Conservation (phyloP, 2,329 filamentous ascomycete species). For the Nannizziopsis arthrosporioides region DNA sequence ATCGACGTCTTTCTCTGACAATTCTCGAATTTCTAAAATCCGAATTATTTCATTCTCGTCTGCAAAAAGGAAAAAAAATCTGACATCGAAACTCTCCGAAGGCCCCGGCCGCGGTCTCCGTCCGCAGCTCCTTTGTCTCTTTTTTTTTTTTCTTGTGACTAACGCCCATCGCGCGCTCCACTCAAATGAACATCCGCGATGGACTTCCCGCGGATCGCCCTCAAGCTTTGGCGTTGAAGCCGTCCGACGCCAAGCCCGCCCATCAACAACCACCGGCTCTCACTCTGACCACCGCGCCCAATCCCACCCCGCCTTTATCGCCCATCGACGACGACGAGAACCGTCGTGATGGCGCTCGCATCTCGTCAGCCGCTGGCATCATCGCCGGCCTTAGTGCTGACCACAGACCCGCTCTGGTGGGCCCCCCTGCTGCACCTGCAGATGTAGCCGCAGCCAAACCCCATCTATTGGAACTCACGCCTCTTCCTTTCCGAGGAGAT, state of each 20-base stretch:
- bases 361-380: conserved; percentile 6
- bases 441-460: not conserved
- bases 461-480: conserved; percentile 4
- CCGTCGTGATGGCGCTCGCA: conserved; percentile 1
- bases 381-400: conserved; percentile 3
- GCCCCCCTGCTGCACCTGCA: not conserved
- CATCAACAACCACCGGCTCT: conserved; percentile 4
- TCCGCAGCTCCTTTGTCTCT: not conserved
- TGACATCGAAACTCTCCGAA: no score
- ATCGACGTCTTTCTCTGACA: not conserved
- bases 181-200: conserved; percentile 5
- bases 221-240: conserved; percentile 12
- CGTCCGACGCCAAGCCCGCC: conserved; percentile 9
- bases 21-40: not conserved
- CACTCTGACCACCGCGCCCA: conserved; percentile 2
- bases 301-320: conserved; percentile 28
- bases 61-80: no score
- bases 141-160: not conserved
- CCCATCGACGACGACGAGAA: conserved; percentile 20
- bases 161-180: not conserved
- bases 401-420: not conserved
- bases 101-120: not conserved
- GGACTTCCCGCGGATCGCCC: conserved; percentile 7
- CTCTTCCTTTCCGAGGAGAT: conserved; percentile 25
- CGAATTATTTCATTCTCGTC: no score